Conservation (phyloP, 2,329 filamentous ascomycete species). For the Aspergillus felis region DNA sequence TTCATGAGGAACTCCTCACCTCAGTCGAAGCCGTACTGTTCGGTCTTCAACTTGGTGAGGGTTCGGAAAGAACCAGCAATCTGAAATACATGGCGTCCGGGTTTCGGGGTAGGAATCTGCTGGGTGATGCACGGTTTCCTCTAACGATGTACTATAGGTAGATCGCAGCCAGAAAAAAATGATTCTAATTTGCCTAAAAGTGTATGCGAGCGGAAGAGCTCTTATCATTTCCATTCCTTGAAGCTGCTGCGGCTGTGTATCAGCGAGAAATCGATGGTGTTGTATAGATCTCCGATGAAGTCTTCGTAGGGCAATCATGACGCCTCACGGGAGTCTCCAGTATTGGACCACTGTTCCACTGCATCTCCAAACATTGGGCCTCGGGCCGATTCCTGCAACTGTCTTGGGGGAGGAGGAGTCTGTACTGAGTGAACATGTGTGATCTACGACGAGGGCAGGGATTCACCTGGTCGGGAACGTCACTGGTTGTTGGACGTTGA, state of each 20-base stretch:
- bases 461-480: constrained; percentile 14
- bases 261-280: constrained; percentile 20
- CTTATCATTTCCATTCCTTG: not conserved
- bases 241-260: constrained; percentile 6
- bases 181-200: not conserved
- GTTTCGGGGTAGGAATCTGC: constrained; percentile 14
- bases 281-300: constrained; percentile 25
- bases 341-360: constrained; percentile 14
- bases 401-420: not conserved
- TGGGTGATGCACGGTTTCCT: not conserved
- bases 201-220: not conserved
- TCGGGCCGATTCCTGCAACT: constrained; percentile 5
- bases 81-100: constrained; percentile 13
- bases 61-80: not conserved
- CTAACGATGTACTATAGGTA: constrained; percentile 8
- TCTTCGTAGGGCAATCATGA: constrained; percentile 27
- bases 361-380: constrained; percentile 25
- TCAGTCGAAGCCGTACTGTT: constrained; percentile 15
- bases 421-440: too few species aligned
- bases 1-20: constrained; percentile 4
- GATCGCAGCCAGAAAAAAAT: not conserved
- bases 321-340: constrained; percentile 11
- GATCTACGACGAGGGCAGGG: too few species aligned
- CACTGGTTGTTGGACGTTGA: constrained; percentile 22
- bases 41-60: constrained; percentile 6